phyloP scores from a whole-genome alignment of 345 rosid genomes.

The Aquilaria malaccensis region DNA sequence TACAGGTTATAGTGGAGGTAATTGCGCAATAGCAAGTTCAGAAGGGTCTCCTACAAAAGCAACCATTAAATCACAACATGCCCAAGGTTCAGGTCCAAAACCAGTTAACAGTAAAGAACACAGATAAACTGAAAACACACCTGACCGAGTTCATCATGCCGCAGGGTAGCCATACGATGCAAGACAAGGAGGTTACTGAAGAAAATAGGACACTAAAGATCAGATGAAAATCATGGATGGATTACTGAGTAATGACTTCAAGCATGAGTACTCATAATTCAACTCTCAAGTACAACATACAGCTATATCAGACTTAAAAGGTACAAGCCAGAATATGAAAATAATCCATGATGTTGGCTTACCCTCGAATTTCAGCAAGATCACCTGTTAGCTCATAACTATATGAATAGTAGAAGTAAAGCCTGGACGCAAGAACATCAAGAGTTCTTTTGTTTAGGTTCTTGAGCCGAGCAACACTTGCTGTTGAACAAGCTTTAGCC shows the following conservation, averaged over 20 bases:
- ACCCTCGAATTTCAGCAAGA: constrained; percentile 87
- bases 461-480: constrained; percentile 66
- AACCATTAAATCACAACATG: constrained; percentile 6
- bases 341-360: constrained; percentile 13
- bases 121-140: constrained; percentile 24
- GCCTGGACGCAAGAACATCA: constrained; percentile 74
- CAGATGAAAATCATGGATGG: neutral
- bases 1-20: constrained; percentile 78
- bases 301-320: neutral
- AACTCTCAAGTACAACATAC: neutral
- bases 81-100: constrained; percentile 12
- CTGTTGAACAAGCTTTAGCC: constrained; percentile 90
- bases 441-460: constrained; percentile 65
- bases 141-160: constrained; percentile 90
- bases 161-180: constrained; percentile 78
- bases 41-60: constrained; percentile 72
- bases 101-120: constrained; percentile 3
- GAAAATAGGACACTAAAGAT: neutral
- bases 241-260: neutral
- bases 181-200: constrained; percentile 68
- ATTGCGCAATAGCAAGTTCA: constrained; percentile 75
- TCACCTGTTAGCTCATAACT: constrained; percentile 74
- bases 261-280: neutral
- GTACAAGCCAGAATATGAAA: neutral
- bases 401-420: constrained; percentile 69